Base-by-base conservation (phyloP, 495 filamentous ascomycete genomes). In the Echria macrotheca region DNA sequence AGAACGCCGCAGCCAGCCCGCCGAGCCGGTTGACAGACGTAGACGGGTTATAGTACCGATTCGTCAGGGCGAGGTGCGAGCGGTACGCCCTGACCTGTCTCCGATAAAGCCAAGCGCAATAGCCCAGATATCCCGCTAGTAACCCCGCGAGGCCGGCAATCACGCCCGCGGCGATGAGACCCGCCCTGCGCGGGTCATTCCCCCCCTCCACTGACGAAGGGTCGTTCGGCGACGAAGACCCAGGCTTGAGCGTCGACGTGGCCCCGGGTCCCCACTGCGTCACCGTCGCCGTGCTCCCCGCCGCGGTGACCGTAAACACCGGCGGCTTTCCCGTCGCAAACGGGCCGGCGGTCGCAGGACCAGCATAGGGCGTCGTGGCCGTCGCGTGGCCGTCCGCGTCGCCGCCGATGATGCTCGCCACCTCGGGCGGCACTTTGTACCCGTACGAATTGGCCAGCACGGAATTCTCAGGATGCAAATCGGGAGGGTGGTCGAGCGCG, bases 31-130 rank as follows among this genome's bases (percentile, higher is more conserved):
- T 36, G n/a, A n/a, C n/a, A n/a, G n/a, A n/a, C 1, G 26, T 39
- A 9, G 32, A 48, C 8, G 38, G 52, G 22, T 60, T 57, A 25
- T 64, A 54, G 47, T 73, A 63, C 12, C 69, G 54, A 52, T 68
- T 68, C n/a, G 75, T 67, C 56, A 83, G 75, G 11, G 75, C 74
- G 23, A 85, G 73, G 59, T 87, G 80, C 23, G 71, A 66, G 54
- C 79, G 78, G 66, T 84, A 86, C 4, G 82, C 71, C 1, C 57
- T 50, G 9, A 86, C 70, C 53, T 82, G 84, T 19, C 76, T 74
- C 24, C 81, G 74, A 66, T 85, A 87, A 5, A 87, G 64, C 74
- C 79, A 86, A 17, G 80, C 75, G 62, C 85, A 85, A 69, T 86
- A 87, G 11, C 81, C 83, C 15, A 89, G 70, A 56, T 87, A 82